Evolutionary conservation across 73 alveolate genomes (phyloP), one percentile per base, ranked within the genome.

Genomic region (Stentor roeselii): DNA sequence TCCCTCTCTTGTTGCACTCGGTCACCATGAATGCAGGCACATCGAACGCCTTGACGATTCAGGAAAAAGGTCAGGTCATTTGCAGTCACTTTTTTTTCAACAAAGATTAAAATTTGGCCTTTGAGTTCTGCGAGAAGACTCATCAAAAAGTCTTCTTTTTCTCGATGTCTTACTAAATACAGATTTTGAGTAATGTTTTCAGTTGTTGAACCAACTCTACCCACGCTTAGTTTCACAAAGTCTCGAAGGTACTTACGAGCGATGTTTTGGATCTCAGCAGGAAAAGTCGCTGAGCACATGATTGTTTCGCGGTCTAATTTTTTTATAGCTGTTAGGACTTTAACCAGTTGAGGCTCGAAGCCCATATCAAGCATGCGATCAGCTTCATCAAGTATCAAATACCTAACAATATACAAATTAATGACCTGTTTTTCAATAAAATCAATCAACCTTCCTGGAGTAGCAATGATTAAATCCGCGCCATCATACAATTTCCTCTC

Each of bases 311-410:
- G 74, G 38, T 87, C 86, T 38, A 75, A 36, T 77, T 87, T 84
- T 61, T 78, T 83, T 67, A 83, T 74, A 42, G 80, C 84, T n/a
- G n/a, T n/a, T 6, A 87, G 77, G 21, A 94, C 92, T 76, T 94
- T 87, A 59, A 85, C 88, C 39, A 94, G 83, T 75, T 91, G 93
- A 3, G 92, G 91, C 76, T 92, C 92, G 75, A 94, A 94, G 40
- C 96, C 96, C 96, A 92, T 93, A 75, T 94, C 98, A 6, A 94
- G 88, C 98, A 94, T 94, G 82, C 95, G 86, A 90, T 94, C 98
- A 15, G 96, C 98, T 86, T 94, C 98, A 92, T 94, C 98, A 40
- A 94, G 84, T 14, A 94, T 89, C 41, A 87, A 88, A 75, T 87
- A 91, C 30, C 82, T 84, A 21, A 90, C 95, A 86, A 86, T 85